Percentiles rank a stretch among this genome's conserved stretches.
These are phyloP conservation scores for Tylopilus plumbeoviolaceoides DNA, from an alignment of 768 basidiomycete species.

Conservation along the genomic window DNA sequence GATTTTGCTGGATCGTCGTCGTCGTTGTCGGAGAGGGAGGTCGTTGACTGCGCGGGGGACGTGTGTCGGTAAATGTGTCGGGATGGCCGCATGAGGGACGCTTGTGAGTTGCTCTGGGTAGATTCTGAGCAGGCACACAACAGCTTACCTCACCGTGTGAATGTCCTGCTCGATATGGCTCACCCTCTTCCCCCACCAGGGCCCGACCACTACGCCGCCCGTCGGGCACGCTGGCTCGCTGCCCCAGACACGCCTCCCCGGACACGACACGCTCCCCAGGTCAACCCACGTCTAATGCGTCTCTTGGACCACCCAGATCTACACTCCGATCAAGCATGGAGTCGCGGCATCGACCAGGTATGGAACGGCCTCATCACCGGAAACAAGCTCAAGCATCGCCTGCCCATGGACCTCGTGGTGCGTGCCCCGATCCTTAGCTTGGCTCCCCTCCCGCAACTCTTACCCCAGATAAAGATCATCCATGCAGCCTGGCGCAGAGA, in stretches of 20 bases:
- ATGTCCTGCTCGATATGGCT: slow-evolving; percentile 22
- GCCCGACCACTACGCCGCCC: slow-evolving; percentile 56
- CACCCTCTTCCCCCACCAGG: slow-evolving; percentile 56
- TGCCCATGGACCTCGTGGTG: slow-evolving; percentile 67
- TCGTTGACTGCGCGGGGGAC: slow-evolving; percentile 65
- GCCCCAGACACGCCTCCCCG: slow-evolving; percentile 17
- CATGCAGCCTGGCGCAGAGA: slow-evolving; percentile 75
- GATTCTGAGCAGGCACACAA: no score
- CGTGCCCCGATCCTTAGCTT: slow-evolving; percentile 23
- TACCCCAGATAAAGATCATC: slow-evolving; percentile 61
- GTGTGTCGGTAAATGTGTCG: slow-evolving; percentile 35
- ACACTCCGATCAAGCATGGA: slow-evolving; percentile 53
- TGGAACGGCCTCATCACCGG: slow-evolving; percentile 63
- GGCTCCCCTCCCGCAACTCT: slow-evolving; percentile 1
- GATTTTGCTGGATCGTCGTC: slow-evolving; percentile 59
- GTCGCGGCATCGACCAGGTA: slow-evolving; percentile 51
- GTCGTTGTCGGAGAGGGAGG: slow-evolving; percentile 76
- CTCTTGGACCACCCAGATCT: slow-evolving; percentile 46
- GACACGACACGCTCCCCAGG: slow-evolving; percentile 31
- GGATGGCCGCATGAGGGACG: slow-evolving; percentile 25
- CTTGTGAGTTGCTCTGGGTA: neutral
- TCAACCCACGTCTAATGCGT: slow-evolving; percentile 47
- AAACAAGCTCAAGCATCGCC: slow-evolving; percentile 48
- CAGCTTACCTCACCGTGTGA: slow-evolving; percentile 15
- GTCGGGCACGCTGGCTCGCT: slow-evolving; percentile 60